Percentiles rank a stretch among this genome's conserved stretches.
These are phyloP conservation scores for Ogataea salicorniae DNA, from an alignment of 805 yeast species.

Conservation along the genomic window DNA sequence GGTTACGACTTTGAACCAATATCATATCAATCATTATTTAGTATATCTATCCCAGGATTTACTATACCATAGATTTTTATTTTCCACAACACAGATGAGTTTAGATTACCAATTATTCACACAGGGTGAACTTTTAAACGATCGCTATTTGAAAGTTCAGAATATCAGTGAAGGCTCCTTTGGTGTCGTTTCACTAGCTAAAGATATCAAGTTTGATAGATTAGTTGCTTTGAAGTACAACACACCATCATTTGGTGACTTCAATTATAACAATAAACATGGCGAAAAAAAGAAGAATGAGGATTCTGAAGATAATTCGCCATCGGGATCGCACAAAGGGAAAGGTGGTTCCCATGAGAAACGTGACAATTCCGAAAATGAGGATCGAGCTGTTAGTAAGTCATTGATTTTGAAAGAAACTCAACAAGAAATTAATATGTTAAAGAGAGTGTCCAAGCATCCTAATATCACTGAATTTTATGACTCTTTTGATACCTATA, in stretches of 20 bases:
- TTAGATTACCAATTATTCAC: slow-evolving; percentile 26
- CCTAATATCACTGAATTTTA: slow-evolving; percentile 42
- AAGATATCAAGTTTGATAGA: slow-evolving; percentile 48
- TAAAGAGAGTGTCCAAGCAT: slow-evolving; percentile 53
- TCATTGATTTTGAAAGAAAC: slow-evolving; percentile 51
- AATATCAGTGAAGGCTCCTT: slow-evolving; percentile 90
- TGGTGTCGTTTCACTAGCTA: slow-evolving; percentile 86
- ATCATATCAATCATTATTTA: too few species aligned
- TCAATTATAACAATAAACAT: slow-evolving; percentile 20
- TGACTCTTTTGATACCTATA: slow-evolving; percentile 48
- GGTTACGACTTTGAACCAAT: too few species aligned
- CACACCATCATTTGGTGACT: slow-evolving; percentile 49
- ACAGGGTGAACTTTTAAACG: slow-evolving; percentile 44
- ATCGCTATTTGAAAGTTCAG: slow-evolving; percentile 61
- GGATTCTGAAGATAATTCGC: too few species aligned
- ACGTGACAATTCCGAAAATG: slow-evolving; percentile 7
- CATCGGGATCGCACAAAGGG: slow-evolving; percentile 2
- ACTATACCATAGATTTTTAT: background rate
- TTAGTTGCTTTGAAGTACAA: slow-evolving; percentile 85
- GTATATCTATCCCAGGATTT: background rate
- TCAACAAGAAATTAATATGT: slow-evolving; percentile 61
- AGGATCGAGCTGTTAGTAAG: slow-evolving; percentile 14
- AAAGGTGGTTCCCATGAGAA: slow-evolving; percentile 7
- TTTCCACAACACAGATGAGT: slow-evolving; percentile 14
- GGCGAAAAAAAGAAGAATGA: slow-evolving; percentile 10